Evolutionary conservation across 2,329 filamentous ascomycete genomes (phyloP).

Genomic region (Akanthomyces uredinophilus): DNA sequence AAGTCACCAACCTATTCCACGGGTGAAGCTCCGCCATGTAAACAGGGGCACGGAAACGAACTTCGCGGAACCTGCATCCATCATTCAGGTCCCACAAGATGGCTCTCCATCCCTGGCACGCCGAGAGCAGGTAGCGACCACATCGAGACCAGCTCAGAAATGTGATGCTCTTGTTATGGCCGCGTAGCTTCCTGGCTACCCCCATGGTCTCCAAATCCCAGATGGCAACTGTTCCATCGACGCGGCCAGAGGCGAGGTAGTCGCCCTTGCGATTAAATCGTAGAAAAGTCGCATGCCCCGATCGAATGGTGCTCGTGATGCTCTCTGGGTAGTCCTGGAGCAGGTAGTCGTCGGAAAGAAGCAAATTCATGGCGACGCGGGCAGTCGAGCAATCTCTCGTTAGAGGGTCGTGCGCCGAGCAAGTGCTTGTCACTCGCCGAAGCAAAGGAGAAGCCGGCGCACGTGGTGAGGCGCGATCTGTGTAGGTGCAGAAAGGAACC

Average conservation of each 20-base stretch:
- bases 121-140: conserved; percentile 84
- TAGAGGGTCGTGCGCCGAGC: background rate
- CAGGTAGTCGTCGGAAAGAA: conserved; percentile 58
- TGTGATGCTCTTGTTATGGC: conserved; percentile 90
- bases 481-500: background rate
- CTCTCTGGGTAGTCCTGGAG: conserved; percentile 83
- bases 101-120: conserved; percentile 93
- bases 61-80: conserved; percentile 67
- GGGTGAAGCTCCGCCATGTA: conserved; percentile 96
- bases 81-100: conserved; percentile 86
- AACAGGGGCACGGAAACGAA: conserved; percentile 86
- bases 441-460: background rate
- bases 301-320: conserved; percentile 79
- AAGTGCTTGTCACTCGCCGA: background rate
- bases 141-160: conserved; percentile 92
- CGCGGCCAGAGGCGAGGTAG: conserved; percentile 87
- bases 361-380: conserved; percentile 45
- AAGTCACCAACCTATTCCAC: conserved; percentile 63
- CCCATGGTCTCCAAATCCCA: conserved; percentile 98
- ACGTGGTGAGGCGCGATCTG: background rate
- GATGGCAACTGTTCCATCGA: conserved; percentile 90
- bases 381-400: background rate
- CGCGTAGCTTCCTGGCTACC: conserved; percentile 86
- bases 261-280: conserved; percentile 95
- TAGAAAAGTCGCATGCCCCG: conserved; percentile 59